Base-by-base conservation (phyloP, 345 rosid species). In the Iberis pinnata region DNA sequence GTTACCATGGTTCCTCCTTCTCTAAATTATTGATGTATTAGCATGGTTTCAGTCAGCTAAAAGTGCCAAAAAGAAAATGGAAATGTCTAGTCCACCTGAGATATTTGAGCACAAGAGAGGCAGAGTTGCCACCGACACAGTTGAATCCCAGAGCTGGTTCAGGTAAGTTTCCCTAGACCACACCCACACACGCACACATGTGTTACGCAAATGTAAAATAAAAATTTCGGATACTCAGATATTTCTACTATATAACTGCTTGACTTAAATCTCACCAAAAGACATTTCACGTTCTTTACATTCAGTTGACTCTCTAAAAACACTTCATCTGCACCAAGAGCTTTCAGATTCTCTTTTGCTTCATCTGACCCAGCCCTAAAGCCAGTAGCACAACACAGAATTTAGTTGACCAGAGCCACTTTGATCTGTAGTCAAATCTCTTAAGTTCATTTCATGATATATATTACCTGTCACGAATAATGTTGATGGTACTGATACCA, bases 1-100 rank as follows among this genome's bases (percentile, higher is more conserved):
- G 98, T 88, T 50, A 83, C 95, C 96, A 80, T 82, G 5, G 82
- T 82, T 70, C 98, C 98, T 59, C 86, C 80, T 42, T 64, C 78
- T 70, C 86, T 84, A 67, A 55, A 72, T n/a, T n/a, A n/a, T n/a
- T n/a, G n/a, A n/a, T n/a, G n/a, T n/a, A n/a, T n/a, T n/a, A n/a
- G n/a, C n/a, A n/a, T n/a, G n/a, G n/a, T n/a, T n/a, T n/a, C n/a
- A n/a, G n/a, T n/a, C n/a, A n/a, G n/a, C n/a, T n/a, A n/a, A n/a
- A n/a, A n/a, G n/a, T n/a, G n/a, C n/a, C n/a, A n/a, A n/a, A n/a
- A n/a, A n/a, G 8, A 26, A 68, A 40, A 3, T 3, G 2, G 22
- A 37, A 14, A 27, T 43, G 36, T n/a, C 40, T 26, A 6, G 11
- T 49, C 12, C 36, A 80, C 89, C 86, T 84, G 50, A 92, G 75